Evolutionary conservation across 495 filamentous ascomycete genomes (phyloP).

Genomic region (Xylaria curta): DNA sequence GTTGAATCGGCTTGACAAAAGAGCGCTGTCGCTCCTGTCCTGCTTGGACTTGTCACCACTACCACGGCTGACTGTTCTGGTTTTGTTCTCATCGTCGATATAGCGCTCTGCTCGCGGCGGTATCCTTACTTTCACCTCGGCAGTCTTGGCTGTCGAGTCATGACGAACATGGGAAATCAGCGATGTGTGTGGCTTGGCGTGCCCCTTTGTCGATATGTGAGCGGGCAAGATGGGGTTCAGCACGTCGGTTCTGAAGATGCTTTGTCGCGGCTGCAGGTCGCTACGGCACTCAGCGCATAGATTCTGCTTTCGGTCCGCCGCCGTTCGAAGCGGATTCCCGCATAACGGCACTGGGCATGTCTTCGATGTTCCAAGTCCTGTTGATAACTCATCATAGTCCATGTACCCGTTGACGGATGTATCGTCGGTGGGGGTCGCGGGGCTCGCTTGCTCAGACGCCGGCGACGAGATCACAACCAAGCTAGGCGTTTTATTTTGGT

Average conservation of each 20-base stretch:
- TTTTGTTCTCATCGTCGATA: not conserved
- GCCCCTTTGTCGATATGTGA: not conserved
- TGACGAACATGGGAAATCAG: not conserved
- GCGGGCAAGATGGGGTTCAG: not conserved
- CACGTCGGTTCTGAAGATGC: constrained; percentile 27
- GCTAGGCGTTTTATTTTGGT: not conserved
- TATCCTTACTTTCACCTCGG: not conserved
- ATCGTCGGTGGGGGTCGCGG: not conserved
- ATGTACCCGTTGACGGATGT: not conserved
- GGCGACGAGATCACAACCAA: constrained; percentile 27
- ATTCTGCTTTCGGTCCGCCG: constrained; percentile 30
- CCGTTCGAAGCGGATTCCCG: not conserved
- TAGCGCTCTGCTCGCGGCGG: not conserved
- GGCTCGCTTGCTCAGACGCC: constrained; percentile 1
- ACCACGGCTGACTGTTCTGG: not conserved
- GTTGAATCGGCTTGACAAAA: not conserved
- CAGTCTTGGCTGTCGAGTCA: not conserved
- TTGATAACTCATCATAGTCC: constrained; percentile 51
- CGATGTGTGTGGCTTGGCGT: not conserved
- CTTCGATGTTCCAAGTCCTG: constrained; percentile 12
- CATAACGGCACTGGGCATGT: constrained; percentile 47
- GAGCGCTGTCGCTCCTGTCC: not conserved
- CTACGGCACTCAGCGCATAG: constrained; percentile 33
- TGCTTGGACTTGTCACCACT: not conserved
- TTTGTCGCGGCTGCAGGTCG: constrained; percentile 31